Percentiles rank a stretch among this genome's conserved stretches.
Conservation (phyloP, 805 yeast species). For the Myxozyma geophila region DNA sequence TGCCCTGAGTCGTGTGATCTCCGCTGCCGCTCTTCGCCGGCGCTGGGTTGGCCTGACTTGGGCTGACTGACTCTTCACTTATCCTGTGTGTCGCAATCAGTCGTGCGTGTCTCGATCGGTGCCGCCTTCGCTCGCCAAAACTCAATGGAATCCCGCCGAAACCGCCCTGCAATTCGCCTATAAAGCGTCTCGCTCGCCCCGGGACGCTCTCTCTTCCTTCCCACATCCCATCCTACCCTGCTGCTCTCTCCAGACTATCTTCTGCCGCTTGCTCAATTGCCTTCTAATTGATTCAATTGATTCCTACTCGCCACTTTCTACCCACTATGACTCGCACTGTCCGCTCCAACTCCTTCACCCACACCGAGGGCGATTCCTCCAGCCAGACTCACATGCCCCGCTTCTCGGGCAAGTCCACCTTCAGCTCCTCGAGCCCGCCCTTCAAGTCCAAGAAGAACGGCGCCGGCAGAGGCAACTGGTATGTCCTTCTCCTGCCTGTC, state of each 20-base stretch:
- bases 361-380: slow-evolving; percentile 14
- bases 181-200: slow-evolving; percentile 8
- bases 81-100: no score
- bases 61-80: no score
- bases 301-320: background rate
- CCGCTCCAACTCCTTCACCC: slow-evolving; percentile 25
- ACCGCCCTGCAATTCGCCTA: slow-evolving; percentile 6
- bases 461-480: slow-evolving; percentile 41
- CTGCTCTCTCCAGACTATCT: background rate
- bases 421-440: slow-evolving; percentile 22
- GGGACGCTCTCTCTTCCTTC: background rate
- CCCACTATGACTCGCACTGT: slow-evolving; percentile 31
- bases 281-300: background rate
- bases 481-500: slow-evolving; percentile 3
- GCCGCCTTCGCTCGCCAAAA: background rate
- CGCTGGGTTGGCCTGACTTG: background rate
- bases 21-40: background rate
- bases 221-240: background rate
- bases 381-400: slow-evolving; percentile 30
- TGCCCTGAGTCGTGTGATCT: slow-evolving; percentile 16
- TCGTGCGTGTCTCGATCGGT: background rate
- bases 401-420: slow-evolving; percentile 37
- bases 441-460: slow-evolving; percentile 38
- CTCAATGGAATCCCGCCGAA: slow-evolving; percentile 12
- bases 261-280: background rate